Conservation (phyloP, 208 protist genomes). For the Leishmania braziliensis region DNA sequence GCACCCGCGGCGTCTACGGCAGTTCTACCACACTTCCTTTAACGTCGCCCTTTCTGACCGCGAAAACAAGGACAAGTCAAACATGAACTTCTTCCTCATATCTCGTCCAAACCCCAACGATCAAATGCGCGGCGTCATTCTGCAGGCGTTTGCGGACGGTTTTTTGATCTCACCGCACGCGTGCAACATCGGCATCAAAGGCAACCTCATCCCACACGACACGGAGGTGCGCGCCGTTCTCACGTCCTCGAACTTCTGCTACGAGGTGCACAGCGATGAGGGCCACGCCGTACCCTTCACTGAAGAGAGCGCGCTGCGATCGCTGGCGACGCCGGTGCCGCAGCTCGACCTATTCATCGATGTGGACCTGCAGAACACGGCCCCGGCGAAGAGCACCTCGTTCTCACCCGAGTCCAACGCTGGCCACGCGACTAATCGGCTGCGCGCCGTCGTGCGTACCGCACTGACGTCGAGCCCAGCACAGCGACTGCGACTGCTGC, state of each 20-base stretch:
- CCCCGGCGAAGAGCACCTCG: conserved; percentile 2
- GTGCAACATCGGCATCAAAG: conserved; percentile 26
- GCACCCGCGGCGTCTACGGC: conserved; percentile 15
- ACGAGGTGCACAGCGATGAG: conserved; percentile 43
- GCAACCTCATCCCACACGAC: conserved; percentile 4
- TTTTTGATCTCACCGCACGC: conserved; percentile 20
- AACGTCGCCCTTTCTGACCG: conserved; percentile 33
- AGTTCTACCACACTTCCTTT: conserved; percentile 23
- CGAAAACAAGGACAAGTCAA: neutral
- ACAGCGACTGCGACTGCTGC: conserved; percentile 16
- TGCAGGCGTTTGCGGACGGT: conserved; percentile 28
- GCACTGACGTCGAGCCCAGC: neutral
- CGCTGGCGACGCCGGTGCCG: conserved; percentile 38
- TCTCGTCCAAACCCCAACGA: conserved; percentile 13
- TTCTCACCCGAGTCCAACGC: conserved; percentile 11
- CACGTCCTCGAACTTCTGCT: neutral
- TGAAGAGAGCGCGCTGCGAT: conserved; percentile 33
- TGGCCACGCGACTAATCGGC: conserved; percentile 1
- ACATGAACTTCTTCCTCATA: conserved; percentile 14
- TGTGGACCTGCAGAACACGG: conserved; percentile 13
- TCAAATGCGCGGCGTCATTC: conserved; percentile 13
- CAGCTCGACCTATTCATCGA: conserved; percentile 55
- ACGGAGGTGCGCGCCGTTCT: conserved; percentile 21
- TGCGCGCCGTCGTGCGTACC: conserved; percentile 14
- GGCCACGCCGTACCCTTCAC: conserved; percentile 67